Evolutionary conservation across 305 asterid genomes (phyloP).

Genomic region (Fraxinus dipetala): DNA sequence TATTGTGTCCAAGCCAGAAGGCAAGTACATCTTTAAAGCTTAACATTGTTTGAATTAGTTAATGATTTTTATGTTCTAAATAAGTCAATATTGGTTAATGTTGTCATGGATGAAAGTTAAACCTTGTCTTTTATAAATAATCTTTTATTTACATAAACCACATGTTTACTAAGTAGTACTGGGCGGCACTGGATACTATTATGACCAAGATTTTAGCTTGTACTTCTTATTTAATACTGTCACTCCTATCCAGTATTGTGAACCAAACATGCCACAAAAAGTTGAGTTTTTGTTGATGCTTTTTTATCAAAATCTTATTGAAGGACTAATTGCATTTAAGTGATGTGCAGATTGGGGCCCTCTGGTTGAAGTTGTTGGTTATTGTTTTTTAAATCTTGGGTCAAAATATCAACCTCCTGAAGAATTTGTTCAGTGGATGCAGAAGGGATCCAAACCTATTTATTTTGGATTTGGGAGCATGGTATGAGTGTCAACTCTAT

Average conservation of each 20-base stretch:
- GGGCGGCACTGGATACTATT: background rate
- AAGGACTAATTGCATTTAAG: conserved; percentile 21
- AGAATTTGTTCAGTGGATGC: conserved; percentile 73
- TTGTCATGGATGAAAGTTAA: background rate
- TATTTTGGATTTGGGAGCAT: conserved; percentile 97
- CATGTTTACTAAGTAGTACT: background rate
- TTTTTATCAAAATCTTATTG: conserved; percentile 1
- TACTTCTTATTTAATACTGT: background rate
- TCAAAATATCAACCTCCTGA: conserved; percentile 68
- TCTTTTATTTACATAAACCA: conserved; percentile 1
- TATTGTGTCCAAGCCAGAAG: conserved; percentile 90
- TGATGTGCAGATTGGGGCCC: conserved; percentile 88
- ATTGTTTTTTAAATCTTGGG: conserved; percentile 78
- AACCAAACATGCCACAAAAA: background rate
- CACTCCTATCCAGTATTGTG: background rate
- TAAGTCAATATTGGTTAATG: background rate
- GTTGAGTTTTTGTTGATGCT: background rate
- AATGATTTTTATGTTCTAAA: background rate
- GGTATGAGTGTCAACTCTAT: conserved; percentile 41
- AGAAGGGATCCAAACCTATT: conserved; percentile 67
- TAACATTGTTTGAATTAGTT: background rate
- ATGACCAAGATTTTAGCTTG: background rate
- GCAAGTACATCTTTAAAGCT: conserved; percentile 33
- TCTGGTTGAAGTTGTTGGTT: conserved; percentile 89
- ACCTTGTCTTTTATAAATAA: background rate